phyloP scores from a whole-genome alignment of 2,329 filamentous ascomycete species.

The Epichloe typhina region DNA sequence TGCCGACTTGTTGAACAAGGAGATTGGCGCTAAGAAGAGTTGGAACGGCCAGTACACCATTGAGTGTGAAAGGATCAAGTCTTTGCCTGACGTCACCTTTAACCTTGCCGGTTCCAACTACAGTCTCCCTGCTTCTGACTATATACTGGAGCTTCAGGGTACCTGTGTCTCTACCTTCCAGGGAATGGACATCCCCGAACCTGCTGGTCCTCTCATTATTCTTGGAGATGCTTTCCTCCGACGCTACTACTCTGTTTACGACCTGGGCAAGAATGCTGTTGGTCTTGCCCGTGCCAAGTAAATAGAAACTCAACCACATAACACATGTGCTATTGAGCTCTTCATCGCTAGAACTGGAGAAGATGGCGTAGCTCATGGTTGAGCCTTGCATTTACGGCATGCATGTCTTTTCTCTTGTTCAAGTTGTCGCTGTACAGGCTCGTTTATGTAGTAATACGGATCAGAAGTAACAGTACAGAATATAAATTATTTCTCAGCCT shows the following conservation, averaged over 20 bases:
- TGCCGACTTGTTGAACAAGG: constrained; percentile 90
- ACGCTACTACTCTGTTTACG: constrained; percentile 91
- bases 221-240: constrained; percentile 79
- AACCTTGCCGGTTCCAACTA: constrained; percentile 86
- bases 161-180: constrained; percentile 97
- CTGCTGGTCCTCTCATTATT: constrained; percentile 83
- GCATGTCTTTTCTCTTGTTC: neutral
- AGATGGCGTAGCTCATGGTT: neutral
- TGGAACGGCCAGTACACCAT: constrained; percentile 95
- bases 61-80: constrained; percentile 72
- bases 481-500: constrained; percentile 11
- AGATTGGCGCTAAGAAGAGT: constrained; percentile 96
- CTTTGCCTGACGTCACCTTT: constrained; percentile 84
- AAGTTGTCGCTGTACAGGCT: neutral
- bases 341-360: neutral
- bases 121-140: constrained; percentile 77
- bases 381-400: neutral
- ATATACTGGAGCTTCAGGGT: constrained; percentile 89
- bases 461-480: neutral
- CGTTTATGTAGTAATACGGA: neutral
- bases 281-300: constrained; percentile 76
- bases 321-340: neutral
- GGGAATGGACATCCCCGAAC: constrained; percentile 86
- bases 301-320: constrained; percentile 1
- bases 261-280: constrained; percentile 78